Evolutionary conservation across 2,329 filamentous ascomycete species (phyloP), one percentile per base, ranked within the genome.

Genomic region (Fusarium luffae): DNA sequence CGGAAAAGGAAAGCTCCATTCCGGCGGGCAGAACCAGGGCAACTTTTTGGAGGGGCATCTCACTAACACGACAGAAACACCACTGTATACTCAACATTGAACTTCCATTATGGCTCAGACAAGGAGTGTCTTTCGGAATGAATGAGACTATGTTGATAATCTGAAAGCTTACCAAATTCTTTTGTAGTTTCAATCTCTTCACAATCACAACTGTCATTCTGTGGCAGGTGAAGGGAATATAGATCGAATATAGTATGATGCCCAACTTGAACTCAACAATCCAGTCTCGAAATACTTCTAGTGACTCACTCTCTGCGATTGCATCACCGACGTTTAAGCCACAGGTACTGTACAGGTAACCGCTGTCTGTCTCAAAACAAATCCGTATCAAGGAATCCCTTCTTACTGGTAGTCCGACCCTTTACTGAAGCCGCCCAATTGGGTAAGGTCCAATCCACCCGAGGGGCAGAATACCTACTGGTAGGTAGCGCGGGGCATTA

Each of bases 1-100:
- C 58, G 52, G 59, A 54, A 62, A 62, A 46, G 47, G 18, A 16
- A 62, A 42, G 19, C 34, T 62, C 46, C 59, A 23, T 46, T 60
- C 59, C 46, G 56, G 59, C 40, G 44, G 59, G 51, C 28, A 32
- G 48, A 50, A 30, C 37, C 21, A 59, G 54, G 13, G 11, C 37
- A 16, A 27, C 47, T 41, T 62, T 60, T 61, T 62, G 59, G 59
- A 61, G 59, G 59, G 59, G 59, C 40, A 37, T 0, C 10, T 37
- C 34, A 59, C 30, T 37, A 37, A 59, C 27, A 34, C 25, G 55
- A 48, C 37, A 16, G 34, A 50, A 62, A 27, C 47, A 32, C 30
- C 8, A n/a, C 19, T 14, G 27, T 28, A 50, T 25, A 21, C 5
- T 30, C 16, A 37, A 50, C 34, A n/a, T n/a, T 50, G 19, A 30